These are phyloP conservation scores for Fusarium sp. DNA, from an alignment of 2,329 filamentous ascomycete genomes.

Conservation along the genomic window DNA sequence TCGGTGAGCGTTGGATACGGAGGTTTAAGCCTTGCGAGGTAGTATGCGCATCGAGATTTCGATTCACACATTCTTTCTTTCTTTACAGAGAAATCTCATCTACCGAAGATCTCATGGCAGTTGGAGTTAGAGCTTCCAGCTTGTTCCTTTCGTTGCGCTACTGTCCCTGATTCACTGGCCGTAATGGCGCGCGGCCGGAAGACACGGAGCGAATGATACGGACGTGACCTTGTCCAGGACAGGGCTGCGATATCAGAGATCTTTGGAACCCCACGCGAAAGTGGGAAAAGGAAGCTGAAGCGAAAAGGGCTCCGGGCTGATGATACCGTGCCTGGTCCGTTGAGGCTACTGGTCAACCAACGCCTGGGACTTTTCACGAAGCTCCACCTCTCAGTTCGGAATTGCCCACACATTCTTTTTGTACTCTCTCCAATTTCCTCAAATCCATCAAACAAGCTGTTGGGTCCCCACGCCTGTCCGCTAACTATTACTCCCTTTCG, in stretches of 20 bases:
- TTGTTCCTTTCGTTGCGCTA: not conserved
- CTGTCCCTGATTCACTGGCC: slow-evolving; percentile 9
- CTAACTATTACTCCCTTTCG: not conserved
- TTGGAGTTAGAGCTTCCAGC: not conserved
- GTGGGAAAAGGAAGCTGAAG: slow-evolving; percentile 24
- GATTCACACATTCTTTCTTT: not conserved
- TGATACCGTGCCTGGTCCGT: not conserved
- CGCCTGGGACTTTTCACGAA: not conserved
- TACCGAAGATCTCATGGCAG: slow-evolving; percentile 8
- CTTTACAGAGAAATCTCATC: slow-evolving; percentile 1
- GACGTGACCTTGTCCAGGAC: slow-evolving; percentile 14
- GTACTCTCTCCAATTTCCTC: not conserved
- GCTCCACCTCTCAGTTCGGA: not conserved
- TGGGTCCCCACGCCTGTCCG: slow-evolving; percentile 9
- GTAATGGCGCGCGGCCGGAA: slow-evolving; percentile 27
- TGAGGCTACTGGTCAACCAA: not conserved
- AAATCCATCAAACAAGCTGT: slow-evolving; percentile 24
- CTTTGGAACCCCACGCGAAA: slow-evolving; percentile 3
- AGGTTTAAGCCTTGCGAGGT: not conserved
- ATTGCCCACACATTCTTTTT: slow-evolving; percentile 23
- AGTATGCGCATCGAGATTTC: slow-evolving; percentile 16
- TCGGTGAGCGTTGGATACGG: slow-evolving; percentile 27
- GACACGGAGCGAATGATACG: slow-evolving; percentile 33
- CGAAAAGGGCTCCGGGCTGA: slow-evolving; percentile 5
- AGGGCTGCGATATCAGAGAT: slow-evolving; percentile 18